Evolutionary conservation across 2,329 filamentous ascomycete genomes (phyloP).

Genomic region (Fusarium begoniae): DNA sequence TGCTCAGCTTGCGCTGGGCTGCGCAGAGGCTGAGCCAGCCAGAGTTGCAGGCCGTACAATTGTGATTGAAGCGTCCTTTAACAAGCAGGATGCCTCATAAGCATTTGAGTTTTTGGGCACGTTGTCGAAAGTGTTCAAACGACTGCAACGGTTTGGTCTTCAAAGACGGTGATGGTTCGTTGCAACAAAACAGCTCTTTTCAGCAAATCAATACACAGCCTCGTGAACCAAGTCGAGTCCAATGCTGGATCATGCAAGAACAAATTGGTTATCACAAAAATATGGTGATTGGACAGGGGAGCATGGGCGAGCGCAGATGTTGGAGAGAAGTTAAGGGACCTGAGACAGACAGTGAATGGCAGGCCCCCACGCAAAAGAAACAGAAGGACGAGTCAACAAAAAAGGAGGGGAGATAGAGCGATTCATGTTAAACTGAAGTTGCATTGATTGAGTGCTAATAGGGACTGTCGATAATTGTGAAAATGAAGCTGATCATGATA

Average conservation of each 20-base stretch:
- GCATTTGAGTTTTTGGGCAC: neutral
- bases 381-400: neutral
- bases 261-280: slow-evolving; percentile 14
- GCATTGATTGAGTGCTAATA: neutral
- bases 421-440: neutral
- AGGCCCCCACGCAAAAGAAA: neutral
- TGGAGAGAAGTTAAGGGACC: neutral
- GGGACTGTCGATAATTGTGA: neutral
- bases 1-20: neutral
- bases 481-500: neutral
- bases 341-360: slow-evolving; percentile 26
- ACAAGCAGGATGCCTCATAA: neutral
- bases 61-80: neutral
- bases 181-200: neutral
- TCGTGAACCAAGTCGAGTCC: neutral
- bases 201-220: neutral
- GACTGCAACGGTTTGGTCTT: neutral
- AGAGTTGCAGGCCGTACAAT: neutral
- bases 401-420: neutral
- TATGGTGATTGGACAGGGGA: slow-evolving; percentile 16
- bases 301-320: neutral
- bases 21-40: neutral
- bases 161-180: neutral
- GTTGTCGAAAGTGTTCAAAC: neutral
- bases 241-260: slow-evolving; percentile 4